phyloP scores from a whole-genome alignment of 495 filamentous ascomycete genomes.

The Hypoxylon trugodes region DNA sequence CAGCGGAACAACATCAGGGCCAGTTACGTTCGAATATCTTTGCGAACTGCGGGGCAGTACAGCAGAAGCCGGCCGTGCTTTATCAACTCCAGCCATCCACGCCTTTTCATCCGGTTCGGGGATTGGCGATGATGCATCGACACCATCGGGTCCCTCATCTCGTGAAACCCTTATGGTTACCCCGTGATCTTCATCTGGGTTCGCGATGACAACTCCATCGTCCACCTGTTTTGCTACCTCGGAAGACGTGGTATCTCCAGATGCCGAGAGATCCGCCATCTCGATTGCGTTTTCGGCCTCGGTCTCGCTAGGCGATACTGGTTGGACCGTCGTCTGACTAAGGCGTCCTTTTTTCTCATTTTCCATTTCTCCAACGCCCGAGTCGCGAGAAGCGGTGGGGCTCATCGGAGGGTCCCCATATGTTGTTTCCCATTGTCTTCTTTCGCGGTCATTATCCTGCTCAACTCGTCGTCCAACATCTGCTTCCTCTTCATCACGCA shows the following conservation, averaged over 20 bases:
- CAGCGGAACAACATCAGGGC: constrained; percentile 62
- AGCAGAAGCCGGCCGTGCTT: constrained; percentile 35
- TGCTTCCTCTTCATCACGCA: constrained; percentile 74
- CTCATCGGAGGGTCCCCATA: constrained; percentile 65
- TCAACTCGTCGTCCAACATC: constrained; percentile 73
- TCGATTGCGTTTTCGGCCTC: constrained; percentile 45
- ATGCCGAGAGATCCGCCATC: constrained; percentile 44
- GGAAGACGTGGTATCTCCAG: constrained; percentile 30
- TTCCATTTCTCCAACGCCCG: constrained; percentile 60
- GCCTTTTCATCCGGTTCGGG: constrained; percentile 47
- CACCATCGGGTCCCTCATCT: constrained; percentile 44
- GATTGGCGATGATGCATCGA: constrained; percentile 27
- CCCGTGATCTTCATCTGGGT: constrained; percentile 42
- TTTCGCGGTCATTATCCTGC: constrained; percentile 70
- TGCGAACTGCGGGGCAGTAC: constrained; percentile 18
- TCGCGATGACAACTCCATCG: constrained; percentile 44
- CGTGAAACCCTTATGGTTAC: constrained; percentile 52
- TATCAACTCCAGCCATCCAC: constrained; percentile 44
- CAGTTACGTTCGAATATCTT: constrained; percentile 23
- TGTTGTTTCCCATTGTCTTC: constrained; percentile 79
- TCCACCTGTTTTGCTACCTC: constrained; percentile 41
- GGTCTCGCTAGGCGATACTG: constrained; percentile 37
- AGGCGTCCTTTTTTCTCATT: constrained; percentile 58
- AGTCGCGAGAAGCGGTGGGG: constrained; percentile 53
- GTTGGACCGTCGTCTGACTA: constrained; percentile 32